Evolutionary conservation across 371 early-diverging fungal genomes (phyloP), one percentile per base, ranked within the genome.

Genomic region (Mortierella sp.): DNA sequence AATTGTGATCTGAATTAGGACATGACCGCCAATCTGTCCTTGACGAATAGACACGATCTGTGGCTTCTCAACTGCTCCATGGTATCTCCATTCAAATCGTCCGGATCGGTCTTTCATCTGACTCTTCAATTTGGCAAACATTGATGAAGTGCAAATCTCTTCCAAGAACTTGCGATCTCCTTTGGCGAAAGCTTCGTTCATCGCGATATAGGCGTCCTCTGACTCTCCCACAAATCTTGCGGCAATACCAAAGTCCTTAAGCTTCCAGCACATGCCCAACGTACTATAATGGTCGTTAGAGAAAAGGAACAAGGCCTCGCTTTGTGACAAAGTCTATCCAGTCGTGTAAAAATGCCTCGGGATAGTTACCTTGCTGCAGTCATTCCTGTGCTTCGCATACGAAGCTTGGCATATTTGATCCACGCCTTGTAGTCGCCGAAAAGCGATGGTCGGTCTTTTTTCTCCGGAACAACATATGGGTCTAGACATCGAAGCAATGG

Each of bases 181-280:
- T 84, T 85, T 83, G 29, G 93, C 90, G 73, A 89, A 92, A 7
- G 91, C 90, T 74, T 87, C 89, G 64, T 92, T 92, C 93, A 92
- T 91, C 56, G 84, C 83, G 59, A 86, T 87, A 76, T 91, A 91
- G 11, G 89, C 84, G 60, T 86, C 85, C 65, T 89, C 88, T 0
- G 91, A 91, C 60, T 84, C 75, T 23, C 83, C 75, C 79, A 89
- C 66, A 70, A 89, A 89, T 37, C 76, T 63, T 45, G 55, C 76
- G 29, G 76, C 70, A 25, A 75, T 16, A 29, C 76, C 76, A 61
- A 75, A 75, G 37, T 75, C 76, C 68, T 75, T 75, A n/a, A 75
- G 64, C 63, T 67, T 75, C 76, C 76, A 75, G 71, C 71, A 75
- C 76, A 75, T 75, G 26, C 76, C 76, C 61, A 75, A 43, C 25